Base-by-base conservation (phyloP, 2,329 filamentous ascomycete genomes). In the Clarireedia monteithiana region DNA sequence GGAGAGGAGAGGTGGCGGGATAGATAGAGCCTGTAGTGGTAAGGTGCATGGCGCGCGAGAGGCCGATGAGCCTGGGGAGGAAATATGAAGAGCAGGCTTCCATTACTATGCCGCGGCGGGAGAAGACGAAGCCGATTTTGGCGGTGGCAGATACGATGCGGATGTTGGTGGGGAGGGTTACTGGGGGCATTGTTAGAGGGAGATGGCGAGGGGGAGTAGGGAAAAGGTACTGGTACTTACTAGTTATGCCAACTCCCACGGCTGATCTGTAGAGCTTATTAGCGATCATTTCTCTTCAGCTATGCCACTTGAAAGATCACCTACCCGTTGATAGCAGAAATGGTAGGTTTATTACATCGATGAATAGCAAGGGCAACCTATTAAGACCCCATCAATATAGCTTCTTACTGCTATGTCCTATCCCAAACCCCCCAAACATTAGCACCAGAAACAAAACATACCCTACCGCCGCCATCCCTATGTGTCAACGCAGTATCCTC, bases 81-180 rank as follows among this genome's bases (percentile, higher is more conserved):
- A 88, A 91, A 70, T 80, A 91, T 7, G 81, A 84, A 50, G 78
- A 83, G 66, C 81, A 85, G 0, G 84, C 86, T 70, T 91, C 88
- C 80, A 88, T 85, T 58, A 82, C 76, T 64, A 91, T 76, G 1
- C 86, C 87, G 45, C 86, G 77, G 26, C 85, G 79, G 24, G 79
- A 77, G 69, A 91, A 91, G 17, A 89, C 85, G 67, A 90, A 88
- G 52, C 86, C 87, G 60, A 90, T 79, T 66, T 86, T 86, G 2
- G 85, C 83, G 10, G 73, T 70, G 42, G 72, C 67, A 61, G 79
- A 81, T 42, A 74, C 81, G 59, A 85, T 57, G 30, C 77, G 73
- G 52, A 81, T 74, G 49, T 74, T 75, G 52, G 77, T 77, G 1
- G 81, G 75, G 4, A 84, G 73, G 30, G 80, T 81, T 77, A 83